A percentile compares a stretch with the other conserved stretches of the same genome.
These are phyloP conservation scores for Stemphylium vesicarium DNA, from an alignment of 2,329 filamentous ascomycete species.

Conservation along the genomic window DNA sequence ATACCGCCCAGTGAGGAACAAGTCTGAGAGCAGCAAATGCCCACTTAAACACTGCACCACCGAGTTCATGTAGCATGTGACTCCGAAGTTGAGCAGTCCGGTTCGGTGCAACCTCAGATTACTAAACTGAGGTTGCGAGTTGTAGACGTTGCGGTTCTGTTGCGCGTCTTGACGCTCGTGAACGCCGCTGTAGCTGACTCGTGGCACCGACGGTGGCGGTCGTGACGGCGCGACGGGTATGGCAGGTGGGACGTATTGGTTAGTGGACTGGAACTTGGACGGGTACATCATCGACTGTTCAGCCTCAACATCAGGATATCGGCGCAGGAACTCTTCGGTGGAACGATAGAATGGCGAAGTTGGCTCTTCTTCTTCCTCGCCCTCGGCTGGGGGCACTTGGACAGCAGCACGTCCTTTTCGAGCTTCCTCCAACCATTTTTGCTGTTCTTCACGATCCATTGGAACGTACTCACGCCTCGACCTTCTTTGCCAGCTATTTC, in stretches of 20 bases:
- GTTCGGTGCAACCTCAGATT: slow-evolving; percentile 64
- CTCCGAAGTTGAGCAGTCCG: slow-evolving; percentile 79
- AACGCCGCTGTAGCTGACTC: slow-evolving; percentile 81
- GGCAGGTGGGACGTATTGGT: slow-evolving; percentile 56
- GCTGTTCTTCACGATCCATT: slow-evolving; percentile 80
- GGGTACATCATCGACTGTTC: slow-evolving; percentile 62
- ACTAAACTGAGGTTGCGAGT: slow-evolving; percentile 53
- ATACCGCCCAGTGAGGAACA: slow-evolving; percentile 70
- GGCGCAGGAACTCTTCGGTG: slow-evolving; percentile 82
- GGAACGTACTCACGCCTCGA: slow-evolving; percentile 69
- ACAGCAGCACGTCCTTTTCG: slow-evolving; percentile 67
- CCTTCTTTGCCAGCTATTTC: slow-evolving; percentile 62
- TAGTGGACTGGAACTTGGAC: slow-evolving; percentile 48
- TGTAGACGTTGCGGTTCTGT: slow-evolving; percentile 49
- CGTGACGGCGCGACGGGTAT: slow-evolving; percentile 68
- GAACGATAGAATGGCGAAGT: slow-evolving; percentile 62
- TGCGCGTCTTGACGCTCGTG: slow-evolving; percentile 60
- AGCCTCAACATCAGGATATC: slow-evolving; percentile 73
- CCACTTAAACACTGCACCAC: slow-evolving; percentile 82
- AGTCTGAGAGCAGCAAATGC: slow-evolving; percentile 67
- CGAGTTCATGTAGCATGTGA: slow-evolving; percentile 93
- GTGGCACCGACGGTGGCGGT: slow-evolving; percentile 62
- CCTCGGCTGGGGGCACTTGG: slow-evolving; percentile 37
- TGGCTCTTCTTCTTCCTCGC: slow-evolving; percentile 42
- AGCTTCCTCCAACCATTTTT: slow-evolving; percentile 78